Base-by-base conservation (phyloP, 2,329 filamentous ascomycete species). In the Botrytis pseudocinerea region DNA sequence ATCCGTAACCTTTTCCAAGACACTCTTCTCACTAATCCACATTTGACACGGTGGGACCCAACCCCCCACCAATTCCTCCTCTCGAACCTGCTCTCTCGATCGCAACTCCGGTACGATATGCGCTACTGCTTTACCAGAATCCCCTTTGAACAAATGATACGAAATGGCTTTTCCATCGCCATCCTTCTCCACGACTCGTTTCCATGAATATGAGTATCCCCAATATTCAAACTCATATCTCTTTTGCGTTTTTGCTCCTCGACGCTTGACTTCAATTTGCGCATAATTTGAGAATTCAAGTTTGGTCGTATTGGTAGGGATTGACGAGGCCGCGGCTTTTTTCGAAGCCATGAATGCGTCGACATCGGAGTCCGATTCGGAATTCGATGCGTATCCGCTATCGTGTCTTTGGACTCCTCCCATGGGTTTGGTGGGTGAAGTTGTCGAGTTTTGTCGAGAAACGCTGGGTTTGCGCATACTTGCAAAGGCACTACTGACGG, bases 241-340 rank as follows among this genome's bases (percentile, higher is more conserved):
- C 83, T 94, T 95, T 75, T 86, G 86, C 62, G 87, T 85, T 77
- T 89, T 90, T 69, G 87, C 84, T 10, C 92, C 92, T 38, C 89
- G 86, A 60, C 93, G 89, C 77, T 88, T 90, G 69, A 99, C 84
- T 76, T 97, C 93, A 59, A 98, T 90, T 78, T 96, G 94, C 2
- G 95, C 95, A 81, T 99, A 99, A 84, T 98, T 99, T 77, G 94
- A 97, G 81, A 98, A 99, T 81, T 98, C 95, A 48, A 99, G 88
- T 83, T 94, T 93, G 81, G 95, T 92, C 51, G 88, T 91, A 82
- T 97, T 94, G 73, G 91, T 93, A 28, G 93, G 89, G 62, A 78
- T 73, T 25, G 72, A 40, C 14, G 61, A 28, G 8, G 71, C 71
- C 0, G 75, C 73, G 77, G 74, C 65, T 70, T 69, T 80, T 76